Percentiles rank a stretch among this genome's conserved stretches.
phyloP scores from a whole-genome alignment of 2,329 filamentous ascomycete genomes.

The Beauveria medogensis region DNA sequence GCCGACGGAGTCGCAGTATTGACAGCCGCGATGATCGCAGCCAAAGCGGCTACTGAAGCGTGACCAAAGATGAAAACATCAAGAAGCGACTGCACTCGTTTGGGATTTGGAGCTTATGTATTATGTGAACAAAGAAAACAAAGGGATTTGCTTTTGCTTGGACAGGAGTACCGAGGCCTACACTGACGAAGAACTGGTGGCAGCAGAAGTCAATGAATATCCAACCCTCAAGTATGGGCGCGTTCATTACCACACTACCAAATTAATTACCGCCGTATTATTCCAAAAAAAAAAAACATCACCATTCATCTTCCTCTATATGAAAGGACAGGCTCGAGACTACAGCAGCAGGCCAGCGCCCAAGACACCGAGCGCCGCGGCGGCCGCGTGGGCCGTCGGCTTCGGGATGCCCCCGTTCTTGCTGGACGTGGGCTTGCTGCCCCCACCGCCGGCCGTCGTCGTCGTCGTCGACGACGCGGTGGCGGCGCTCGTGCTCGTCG shows the following conservation, averaged over 20 bases:
- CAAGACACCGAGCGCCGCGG: constrained; percentile 22
- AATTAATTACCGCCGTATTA: not conserved
- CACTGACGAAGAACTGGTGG: not conserved
- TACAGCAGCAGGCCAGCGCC: constrained; percentile 19
- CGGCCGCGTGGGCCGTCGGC: constrained; percentile 20
- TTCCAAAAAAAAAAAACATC: not conserved
- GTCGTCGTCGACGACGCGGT: constrained; percentile 16
- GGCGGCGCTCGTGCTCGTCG: constrained; percentile 15
- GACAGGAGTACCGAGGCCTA: not conserved
- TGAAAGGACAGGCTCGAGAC: not conserved
- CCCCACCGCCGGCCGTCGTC: constrained; percentile 5
- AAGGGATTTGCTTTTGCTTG: not conserved
- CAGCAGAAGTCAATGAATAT: too few relatives aligned
- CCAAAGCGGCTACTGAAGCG: constrained; percentile 23
- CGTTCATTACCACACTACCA: not conserved
- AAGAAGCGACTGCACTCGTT: not conserved
- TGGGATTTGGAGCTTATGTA: not conserved
- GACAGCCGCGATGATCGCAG: constrained; percentile 30
- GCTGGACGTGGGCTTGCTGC: not conserved
- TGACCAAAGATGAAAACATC: not conserved
- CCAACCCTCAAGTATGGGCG: not conserved
- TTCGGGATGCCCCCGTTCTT: constrained; percentile 14
- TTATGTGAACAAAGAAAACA: not conserved
- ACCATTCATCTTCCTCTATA: not conserved
- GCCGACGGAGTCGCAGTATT: constrained; percentile 40